Conservation (phyloP, 768 basidiomycete genomes). For the Termitomyces bulborhizus region DNA sequence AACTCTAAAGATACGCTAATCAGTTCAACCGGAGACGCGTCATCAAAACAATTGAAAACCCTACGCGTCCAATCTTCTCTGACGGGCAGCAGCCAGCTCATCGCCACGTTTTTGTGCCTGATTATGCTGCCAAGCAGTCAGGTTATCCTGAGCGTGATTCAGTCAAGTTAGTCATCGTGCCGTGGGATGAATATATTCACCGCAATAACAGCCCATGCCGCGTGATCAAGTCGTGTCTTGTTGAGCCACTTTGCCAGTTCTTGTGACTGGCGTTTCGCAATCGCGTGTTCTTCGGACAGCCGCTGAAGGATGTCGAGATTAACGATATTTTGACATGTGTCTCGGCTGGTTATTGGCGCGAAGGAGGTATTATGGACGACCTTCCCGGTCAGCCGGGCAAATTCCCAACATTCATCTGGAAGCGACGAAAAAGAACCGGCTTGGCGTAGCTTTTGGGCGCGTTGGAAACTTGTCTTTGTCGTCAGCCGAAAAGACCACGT, state of each 20-base stretch:
- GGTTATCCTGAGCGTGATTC: slow-evolving; percentile 16
- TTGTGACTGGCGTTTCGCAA: slow-evolving; percentile 15
- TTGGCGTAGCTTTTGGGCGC: slow-evolving; percentile 8
- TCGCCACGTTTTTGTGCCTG: slow-evolving; percentile 28
- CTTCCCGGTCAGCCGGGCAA: slow-evolving; percentile 14
- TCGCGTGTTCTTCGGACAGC: slow-evolving; percentile 20
- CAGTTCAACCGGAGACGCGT: neutral
- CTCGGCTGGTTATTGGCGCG: slow-evolving; percentile 16
- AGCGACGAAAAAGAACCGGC: slow-evolving; percentile 5
- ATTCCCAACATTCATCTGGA: slow-evolving; percentile 12
- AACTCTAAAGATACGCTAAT: slow-evolving; percentile 4
- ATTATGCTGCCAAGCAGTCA: slow-evolving; percentile 25
- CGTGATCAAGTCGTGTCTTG: slow-evolving; percentile 22
- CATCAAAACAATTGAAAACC: slow-evolving; percentile 8
- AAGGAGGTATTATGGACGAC: slow-evolving; percentile 15
- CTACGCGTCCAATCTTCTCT: slow-evolving; percentile 31
- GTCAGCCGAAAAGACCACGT: neutral
- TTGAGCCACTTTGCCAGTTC: slow-evolving; percentile 22
- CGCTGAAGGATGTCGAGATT: slow-evolving; percentile 11
- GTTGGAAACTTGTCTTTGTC: slow-evolving; percentile 10
- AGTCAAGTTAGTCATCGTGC: neutral
- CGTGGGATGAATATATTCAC: slow-evolving; percentile 10
- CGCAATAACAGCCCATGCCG: slow-evolving; percentile 20
- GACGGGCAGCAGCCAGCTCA: slow-evolving; percentile 28
- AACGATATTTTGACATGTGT: slow-evolving; percentile 13